phyloP scores from a whole-genome alignment of 345 rosid species.

The Dipteronia dyeriana region DNA sequence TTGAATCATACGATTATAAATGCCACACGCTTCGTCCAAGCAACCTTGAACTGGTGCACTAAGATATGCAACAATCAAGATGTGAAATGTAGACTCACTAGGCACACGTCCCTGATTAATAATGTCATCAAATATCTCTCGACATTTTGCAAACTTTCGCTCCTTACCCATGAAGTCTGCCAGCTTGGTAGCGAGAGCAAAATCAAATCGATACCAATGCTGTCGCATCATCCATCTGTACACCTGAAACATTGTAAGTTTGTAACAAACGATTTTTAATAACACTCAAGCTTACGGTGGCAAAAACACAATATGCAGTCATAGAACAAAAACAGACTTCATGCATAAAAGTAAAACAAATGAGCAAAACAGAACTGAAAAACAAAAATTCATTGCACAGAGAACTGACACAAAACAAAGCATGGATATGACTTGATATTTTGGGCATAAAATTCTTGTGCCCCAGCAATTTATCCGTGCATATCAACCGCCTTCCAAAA shows the following conservation, averaged over 20 bases:
- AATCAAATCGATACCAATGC: constrained; percentile 82
- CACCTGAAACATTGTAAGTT: constrained; percentile 57
- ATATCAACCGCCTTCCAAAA: background rate
- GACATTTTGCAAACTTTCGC: constrained; percentile 69
- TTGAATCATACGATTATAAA: constrained; percentile 91
- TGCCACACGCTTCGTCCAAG: constrained; percentile 72
- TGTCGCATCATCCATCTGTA: constrained; percentile 94
- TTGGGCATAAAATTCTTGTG: background rate
- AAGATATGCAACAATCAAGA: constrained; percentile 76
- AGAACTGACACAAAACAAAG: background rate
- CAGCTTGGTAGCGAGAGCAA: constrained; percentile 80
- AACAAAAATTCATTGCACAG: background rate
- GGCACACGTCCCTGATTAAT: constrained; percentile 91
- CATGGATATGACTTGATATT: background rate
- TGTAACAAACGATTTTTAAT: background rate
- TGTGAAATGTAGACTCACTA: constrained; percentile 82
- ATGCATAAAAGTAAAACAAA: background rate
- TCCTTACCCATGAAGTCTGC: constrained; percentile 88
- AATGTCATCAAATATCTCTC: constrained; percentile 77
- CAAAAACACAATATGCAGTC: background rate
- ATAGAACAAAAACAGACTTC: background rate
- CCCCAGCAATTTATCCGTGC: background rate
- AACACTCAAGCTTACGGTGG: background rate
- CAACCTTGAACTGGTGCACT: constrained; percentile 68
- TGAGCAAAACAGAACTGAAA: background rate